Conservation (phyloP, 257 asterid genomes). For the Orobanche coerulescens region DNA sequence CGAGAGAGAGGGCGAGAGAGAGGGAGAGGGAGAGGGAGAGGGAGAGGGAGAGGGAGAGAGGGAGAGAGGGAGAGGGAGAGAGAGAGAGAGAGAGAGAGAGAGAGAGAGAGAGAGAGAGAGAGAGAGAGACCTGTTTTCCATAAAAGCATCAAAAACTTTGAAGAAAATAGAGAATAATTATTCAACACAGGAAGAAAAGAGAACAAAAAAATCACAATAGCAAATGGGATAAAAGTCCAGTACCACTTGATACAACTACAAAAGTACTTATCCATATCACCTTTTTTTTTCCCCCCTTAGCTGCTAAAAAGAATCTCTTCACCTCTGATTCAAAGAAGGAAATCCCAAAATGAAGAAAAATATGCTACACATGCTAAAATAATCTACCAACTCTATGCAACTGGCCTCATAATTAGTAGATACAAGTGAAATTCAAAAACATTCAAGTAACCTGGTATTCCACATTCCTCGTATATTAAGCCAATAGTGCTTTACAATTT, state of each 20-base stretch:
- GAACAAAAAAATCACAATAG: slow-evolving; percentile 67
- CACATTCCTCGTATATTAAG: slow-evolving; percentile 8
- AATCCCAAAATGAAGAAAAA: slow-evolving; percentile 15
- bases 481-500: background rate
- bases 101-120: slow-evolving; percentile 16
- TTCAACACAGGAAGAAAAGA: slow-evolving; percentile 35
- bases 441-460: background rate
- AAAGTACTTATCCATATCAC: slow-evolving; percentile 12
- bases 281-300: background rate
- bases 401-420: slow-evolving; percentile 6
- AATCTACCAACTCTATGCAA: slow-evolving; percentile 9
- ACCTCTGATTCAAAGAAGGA: slow-evolving; percentile 2
- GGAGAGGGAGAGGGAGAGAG: slow-evolving; percentile 11
- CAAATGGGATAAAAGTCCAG: slow-evolving; percentile 42
- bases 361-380: slow-evolving; percentile 37
- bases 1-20: slow-evolving; percentile 19
- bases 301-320: slow-evolving; percentile 23
- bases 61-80: slow-evolving; percentile 8
- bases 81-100: slow-evolving; percentile 12
- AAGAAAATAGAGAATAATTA: slow-evolving; percentile 31
- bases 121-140: slow-evolving; percentile 27
- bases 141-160: slow-evolving; percentile 30
- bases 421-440: slow-evolving; percentile 23
- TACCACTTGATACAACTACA: slow-evolving; percentile 16
- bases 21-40: slow-evolving; percentile 9